Percentiles rank a stretch among this genome's conserved stretches.
phyloP scores from a whole-genome alignment of 2,329 filamentous ascomycete genomes.

The Shiraia bambusicola region DNA sequence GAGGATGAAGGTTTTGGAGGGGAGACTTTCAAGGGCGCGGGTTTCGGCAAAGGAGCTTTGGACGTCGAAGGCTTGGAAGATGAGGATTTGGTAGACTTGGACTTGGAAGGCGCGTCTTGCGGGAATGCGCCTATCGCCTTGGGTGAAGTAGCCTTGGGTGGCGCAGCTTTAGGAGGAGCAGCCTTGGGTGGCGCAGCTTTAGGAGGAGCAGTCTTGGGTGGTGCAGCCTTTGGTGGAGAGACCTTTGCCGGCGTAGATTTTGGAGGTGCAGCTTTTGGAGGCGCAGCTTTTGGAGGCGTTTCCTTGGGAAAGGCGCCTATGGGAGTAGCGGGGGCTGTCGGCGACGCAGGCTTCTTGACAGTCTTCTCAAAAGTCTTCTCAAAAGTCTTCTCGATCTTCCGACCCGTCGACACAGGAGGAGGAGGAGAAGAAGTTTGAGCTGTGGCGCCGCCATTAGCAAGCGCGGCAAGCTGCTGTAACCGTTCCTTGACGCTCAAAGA shows the following conservation, averaged over 20 bases:
- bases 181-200: slow-evolving; percentile 7
- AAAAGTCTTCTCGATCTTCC: slow-evolving; percentile 6
- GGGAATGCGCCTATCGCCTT: neutral
- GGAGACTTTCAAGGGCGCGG: slow-evolving; percentile 8
- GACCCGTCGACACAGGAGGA: neutral
- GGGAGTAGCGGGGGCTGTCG: slow-evolving; percentile 1
- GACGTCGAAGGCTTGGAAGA: slow-evolving; percentile 4
- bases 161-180: neutral
- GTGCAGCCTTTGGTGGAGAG: slow-evolving; percentile 5
- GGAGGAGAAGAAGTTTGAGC: slow-evolving; percentile 6
- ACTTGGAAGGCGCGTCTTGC: neutral
- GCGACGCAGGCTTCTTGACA: slow-evolving; percentile 9
- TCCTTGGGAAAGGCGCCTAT: slow-evolving; percentile 8
- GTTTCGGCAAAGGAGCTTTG: slow-evolving; percentile 8
- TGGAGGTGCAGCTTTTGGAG: too few species aligned
- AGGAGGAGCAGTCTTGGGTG: slow-evolving; percentile 3
- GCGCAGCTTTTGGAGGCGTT: slow-evolving; percentile 5
- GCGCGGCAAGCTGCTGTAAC: slow-evolving; percentile 10
- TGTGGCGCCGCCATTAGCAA: slow-evolving; percentile 7
- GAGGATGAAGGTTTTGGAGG: slow-evolving; percentile 9
- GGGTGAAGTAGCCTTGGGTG: slow-evolving; percentile 9
- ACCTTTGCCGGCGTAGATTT: slow-evolving; percentile 7
- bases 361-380: too few species aligned
- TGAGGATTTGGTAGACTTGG: slow-evolving; percentile 3
- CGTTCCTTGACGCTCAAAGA: slow-evolving; percentile 26